Conservation (phyloP, 768 basidiomycete species). For the Tricholoma furcatifolium region DNA sequence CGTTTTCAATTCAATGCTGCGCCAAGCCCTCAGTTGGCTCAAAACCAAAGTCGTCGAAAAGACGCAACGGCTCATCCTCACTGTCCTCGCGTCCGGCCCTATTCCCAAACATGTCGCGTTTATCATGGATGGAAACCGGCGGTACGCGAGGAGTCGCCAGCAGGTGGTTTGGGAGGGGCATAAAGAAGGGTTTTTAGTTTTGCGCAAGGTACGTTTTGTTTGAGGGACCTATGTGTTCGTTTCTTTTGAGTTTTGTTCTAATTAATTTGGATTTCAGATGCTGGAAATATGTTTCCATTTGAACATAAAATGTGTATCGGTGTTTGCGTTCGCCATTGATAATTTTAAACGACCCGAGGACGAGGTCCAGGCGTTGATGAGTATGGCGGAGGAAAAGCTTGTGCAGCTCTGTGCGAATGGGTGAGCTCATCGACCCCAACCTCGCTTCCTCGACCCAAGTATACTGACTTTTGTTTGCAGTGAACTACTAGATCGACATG, state of each 20-base stretch:
- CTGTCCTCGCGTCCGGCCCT: slow-evolving; percentile 75
- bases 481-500: slow-evolving; percentile 76
- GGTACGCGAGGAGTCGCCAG: slow-evolving; percentile 75
- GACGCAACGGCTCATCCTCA: slow-evolving; percentile 9
- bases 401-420: slow-evolving; percentile 78
- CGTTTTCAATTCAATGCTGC: slow-evolving; percentile 10
- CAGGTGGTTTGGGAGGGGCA: slow-evolving; percentile 79
- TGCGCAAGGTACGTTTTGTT: slow-evolving; percentile 65
- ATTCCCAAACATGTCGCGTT: slow-evolving; percentile 90
- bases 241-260: background rate
- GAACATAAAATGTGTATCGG: slow-evolving; percentile 80
- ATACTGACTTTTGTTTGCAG: slow-evolving; percentile 35
- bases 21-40: slow-evolving; percentile 17
- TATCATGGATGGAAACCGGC: slow-evolving; percentile 96
- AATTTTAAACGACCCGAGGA: slow-evolving; percentile 88
- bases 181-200: slow-evolving; percentile 75
- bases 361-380: slow-evolving; percentile 88
- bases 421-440: slow-evolving; percentile 41
- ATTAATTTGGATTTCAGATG: slow-evolving; percentile 48
- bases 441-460: background rate
- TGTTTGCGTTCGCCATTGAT: slow-evolving; percentile 98
- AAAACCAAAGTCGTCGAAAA: slow-evolving; percentile 12
- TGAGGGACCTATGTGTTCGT: background rate
- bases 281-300: slow-evolving; percentile 83
- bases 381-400: slow-evolving; percentile 73